Conservation (phyloP, 208 protist species). For the Wallacemonas sp. region DNA sequence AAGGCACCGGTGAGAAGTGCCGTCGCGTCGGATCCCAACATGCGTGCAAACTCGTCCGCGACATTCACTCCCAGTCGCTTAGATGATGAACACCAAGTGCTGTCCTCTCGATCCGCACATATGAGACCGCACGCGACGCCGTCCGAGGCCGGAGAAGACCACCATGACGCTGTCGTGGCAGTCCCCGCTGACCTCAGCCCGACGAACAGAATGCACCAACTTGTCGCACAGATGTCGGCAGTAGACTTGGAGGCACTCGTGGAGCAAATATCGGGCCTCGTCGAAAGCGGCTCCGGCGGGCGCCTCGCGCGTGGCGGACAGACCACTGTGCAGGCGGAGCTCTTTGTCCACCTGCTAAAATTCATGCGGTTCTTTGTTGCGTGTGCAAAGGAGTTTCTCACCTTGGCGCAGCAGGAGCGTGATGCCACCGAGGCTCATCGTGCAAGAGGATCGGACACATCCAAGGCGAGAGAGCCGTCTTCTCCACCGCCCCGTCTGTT, state of each 20-base stretch:
- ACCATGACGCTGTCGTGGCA: background rate
- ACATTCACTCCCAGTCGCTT: too few species aligned
- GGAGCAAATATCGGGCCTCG: background rate
- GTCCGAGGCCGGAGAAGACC: too few species aligned
- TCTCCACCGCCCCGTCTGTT: background rate
- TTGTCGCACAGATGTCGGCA: slow-evolving; percentile 33
- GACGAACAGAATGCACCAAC: slow-evolving; percentile 12
- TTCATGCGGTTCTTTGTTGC: slow-evolving; percentile 38
- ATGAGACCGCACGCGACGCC: too few species aligned
- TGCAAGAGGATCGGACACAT: too few species aligned
- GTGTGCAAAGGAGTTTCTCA: slow-evolving; percentile 16
- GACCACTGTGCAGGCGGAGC: slow-evolving; percentile 10
- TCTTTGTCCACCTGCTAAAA: slow-evolving; percentile 33
- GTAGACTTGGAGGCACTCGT: slow-evolving; percentile 19
- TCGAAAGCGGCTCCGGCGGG: background rate
- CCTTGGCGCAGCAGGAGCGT: slow-evolving; percentile 7
- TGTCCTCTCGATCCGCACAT: background rate
- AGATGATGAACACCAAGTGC: too few species aligned
- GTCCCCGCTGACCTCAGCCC: background rate
- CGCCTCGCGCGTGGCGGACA: background rate
- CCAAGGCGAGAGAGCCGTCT: background rate
- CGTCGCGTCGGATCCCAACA: too few species aligned
- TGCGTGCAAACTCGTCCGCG: too few species aligned
- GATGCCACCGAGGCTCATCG: too few species aligned
- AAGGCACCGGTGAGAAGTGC: background rate